Evolutionary conservation across 2,329 filamentous ascomycete genomes (phyloP).

Genomic region (Setomelanomma holmii): DNA sequence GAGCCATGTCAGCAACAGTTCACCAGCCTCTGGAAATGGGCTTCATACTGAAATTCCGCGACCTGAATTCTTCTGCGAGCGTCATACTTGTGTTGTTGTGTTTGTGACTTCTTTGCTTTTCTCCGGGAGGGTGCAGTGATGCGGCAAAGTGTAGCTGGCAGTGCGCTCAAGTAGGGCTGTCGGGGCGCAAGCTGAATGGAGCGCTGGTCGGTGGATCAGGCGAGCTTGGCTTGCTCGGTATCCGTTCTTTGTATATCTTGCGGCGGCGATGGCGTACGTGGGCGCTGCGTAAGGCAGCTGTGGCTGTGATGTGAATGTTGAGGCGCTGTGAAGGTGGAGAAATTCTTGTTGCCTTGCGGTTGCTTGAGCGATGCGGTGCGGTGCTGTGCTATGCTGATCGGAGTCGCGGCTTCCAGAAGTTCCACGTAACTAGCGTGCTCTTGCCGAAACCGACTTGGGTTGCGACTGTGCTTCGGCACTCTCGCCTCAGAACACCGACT

Average conservation of each 20-base stretch:
- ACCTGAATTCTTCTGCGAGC: conserved; percentile 67
- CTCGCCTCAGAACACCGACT: conserved; percentile 21
- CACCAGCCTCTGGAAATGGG: conserved; percentile 10
- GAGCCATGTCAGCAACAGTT: conserved; percentile 40
- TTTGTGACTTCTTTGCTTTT: neutral
- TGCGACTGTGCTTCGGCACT: conserved; percentile 17
- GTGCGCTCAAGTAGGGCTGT: conserved; percentile 23
- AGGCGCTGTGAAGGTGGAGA: conserved; percentile 8
- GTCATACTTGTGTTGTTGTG: conserved; percentile 55
- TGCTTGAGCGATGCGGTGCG: conserved; percentile 15
- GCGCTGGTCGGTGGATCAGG: conserved; percentile 29
- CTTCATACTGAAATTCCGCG: conserved; percentile 70
- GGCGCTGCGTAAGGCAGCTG: conserved; percentile 35
- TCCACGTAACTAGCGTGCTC: conserved; percentile 41
- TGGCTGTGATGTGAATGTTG: conserved; percentile 36
- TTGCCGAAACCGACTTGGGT: conserved; percentile 35
- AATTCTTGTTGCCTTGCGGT: conserved; percentile 28
- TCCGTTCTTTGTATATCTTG: conserved; percentile 7
- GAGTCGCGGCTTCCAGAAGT: conserved; percentile 38
- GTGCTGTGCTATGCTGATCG: conserved; percentile 28
- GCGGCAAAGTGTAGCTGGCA: conserved; percentile 4
- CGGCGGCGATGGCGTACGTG: conserved; percentile 29
- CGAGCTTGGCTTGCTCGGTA: conserved; percentile 15
- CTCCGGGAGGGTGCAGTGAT: conserved; percentile 14
- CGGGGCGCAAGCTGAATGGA: conserved; percentile 32